Evolutionary conservation across 306 rosid genomes (phyloP), one percentile per base, ranked within the genome.

Genomic region (Vicia faba): DNA sequence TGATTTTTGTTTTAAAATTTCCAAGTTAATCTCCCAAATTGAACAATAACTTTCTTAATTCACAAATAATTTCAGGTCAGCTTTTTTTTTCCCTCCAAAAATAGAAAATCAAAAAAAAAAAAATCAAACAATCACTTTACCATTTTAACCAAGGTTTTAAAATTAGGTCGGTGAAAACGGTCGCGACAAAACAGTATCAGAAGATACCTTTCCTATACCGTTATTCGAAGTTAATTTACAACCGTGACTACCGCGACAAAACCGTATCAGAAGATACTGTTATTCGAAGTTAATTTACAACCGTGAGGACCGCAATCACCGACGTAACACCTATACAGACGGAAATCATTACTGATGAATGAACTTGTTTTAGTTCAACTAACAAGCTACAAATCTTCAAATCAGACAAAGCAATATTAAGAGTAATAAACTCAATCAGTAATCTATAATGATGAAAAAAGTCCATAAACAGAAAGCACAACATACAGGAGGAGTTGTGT

Each of bases 401-500:
- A 49, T 49, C 13, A 18, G 18, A 3, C 28, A 3, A 8, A 49
- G 5, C 36, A 31, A 31, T 5, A 49, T 48, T 40, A 23, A 69
- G 11, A 55, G 33, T 16, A 41, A 62, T 54, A 14, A 20, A 29
- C 53, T 28, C 28, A 23, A 53, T 31, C 4, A 20, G 8, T 4
- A 51, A 5, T 19, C 62, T n/a, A 48, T 54, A 4, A 33, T 3
- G 9, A 35, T 29, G 4, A 29, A 31, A 55, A 13, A 11, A 0
- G 12, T 31, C 23, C 54, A 20, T 35, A 61, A 58, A 58, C 26
- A 57, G 8, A 29, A 31, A 79, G 31, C 51, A 49, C 0, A 63
- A 58, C 66, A 68, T 81, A 92, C 96, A 13, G 96, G 82, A 3
- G 98, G 98, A 49, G 74, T 86, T 35, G 89, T 35, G 64, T 92